phyloP scores from a whole-genome alignment of 2,329 filamentous ascomycete genomes.

The Dothideomycetes sp. region DNA sequence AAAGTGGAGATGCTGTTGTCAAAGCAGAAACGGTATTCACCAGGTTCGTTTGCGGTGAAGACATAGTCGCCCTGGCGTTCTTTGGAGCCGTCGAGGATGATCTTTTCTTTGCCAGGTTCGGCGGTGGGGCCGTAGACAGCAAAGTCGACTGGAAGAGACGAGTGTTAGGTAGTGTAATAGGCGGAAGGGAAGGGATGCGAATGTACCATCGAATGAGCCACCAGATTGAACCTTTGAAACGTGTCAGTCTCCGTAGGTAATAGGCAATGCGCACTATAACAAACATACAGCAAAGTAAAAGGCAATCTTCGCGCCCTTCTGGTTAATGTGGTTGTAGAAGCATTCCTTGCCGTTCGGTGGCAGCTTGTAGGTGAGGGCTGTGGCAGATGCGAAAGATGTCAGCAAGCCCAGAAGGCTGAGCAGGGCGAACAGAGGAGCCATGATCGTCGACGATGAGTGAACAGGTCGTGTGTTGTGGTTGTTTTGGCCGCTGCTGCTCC shows the following conservation, averaged over 20 bases:
- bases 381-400: slow-evolving; percentile 66
- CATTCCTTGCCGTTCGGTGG: slow-evolving; percentile 87
- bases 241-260: slow-evolving; percentile 4
- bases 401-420: slow-evolving; percentile 49
- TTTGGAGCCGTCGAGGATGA: slow-evolving; percentile 78
- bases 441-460: too few relatives aligned
- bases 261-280: neutral
- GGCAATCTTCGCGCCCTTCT: slow-evolving; percentile 77
- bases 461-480: too few relatives aligned
- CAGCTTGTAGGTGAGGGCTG: slow-evolving; percentile 89
- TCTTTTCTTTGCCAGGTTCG: slow-evolving; percentile 45
- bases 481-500: too few relatives aligned
- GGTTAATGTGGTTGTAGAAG: slow-evolving; percentile 77
- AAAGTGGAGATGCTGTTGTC: slow-evolving; percentile 98
- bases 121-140: slow-evolving; percentile 66
- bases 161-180: slow-evolving; percentile 12
- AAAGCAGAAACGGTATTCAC: slow-evolving; percentile 97
- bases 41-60: slow-evolving; percentile 78
- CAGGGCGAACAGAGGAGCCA: slow-evolving; percentile 22
- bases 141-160: slow-evolving; percentile 60
- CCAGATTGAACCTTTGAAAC: slow-evolving; percentile 79
- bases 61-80: slow-evolving; percentile 96
- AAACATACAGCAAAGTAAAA: slow-evolving; percentile 91
- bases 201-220: slow-evolving; percentile 59
- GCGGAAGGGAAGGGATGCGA: neutral